Conservation (phyloP, 192 early-diverging fungal species). For the Linnemannia elongata region DNA sequence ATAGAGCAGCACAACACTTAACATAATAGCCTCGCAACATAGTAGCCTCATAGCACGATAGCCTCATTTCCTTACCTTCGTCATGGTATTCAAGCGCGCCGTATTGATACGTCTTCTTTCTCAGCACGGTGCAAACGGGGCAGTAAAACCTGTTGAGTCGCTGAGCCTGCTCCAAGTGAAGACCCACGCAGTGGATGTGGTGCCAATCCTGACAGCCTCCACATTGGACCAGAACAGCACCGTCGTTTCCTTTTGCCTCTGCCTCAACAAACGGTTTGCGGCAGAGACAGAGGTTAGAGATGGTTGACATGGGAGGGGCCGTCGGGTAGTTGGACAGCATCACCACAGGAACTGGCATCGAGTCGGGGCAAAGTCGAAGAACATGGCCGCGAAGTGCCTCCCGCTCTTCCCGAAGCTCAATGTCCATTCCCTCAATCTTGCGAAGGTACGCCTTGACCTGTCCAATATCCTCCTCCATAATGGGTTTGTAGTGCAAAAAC, state of each 20-base stretch:
- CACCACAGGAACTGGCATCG: conserved; percentile 21
- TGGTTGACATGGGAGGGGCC: conserved; percentile 24
- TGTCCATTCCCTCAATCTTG: conserved; percentile 58
- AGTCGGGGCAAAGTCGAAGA: conserved; percentile 30
- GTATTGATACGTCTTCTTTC: conserved; percentile 29
- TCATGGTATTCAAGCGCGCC: conserved; percentile 16
- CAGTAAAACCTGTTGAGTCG: conserved; percentile 66
- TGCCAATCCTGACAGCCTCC: conserved; percentile 77
- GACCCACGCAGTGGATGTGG: conserved; percentile 70
- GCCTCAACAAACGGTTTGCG: neutral
- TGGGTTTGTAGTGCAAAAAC: conserved; percentile 31
- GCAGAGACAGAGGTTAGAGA: conserved; percentile 26
- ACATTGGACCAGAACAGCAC: conserved; percentile 71
- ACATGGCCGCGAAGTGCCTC: conserved; percentile 57
- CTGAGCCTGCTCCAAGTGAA: conserved; percentile 60
- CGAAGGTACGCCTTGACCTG: conserved; percentile 54
- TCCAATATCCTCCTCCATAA: conserved; percentile 42
- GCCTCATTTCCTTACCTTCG: conserved; percentile 24
- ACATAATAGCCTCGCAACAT: too few species aligned
- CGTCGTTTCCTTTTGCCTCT: conserved; percentile 16
- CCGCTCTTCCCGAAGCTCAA: conserved; percentile 56
- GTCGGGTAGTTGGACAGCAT: conserved; percentile 28
- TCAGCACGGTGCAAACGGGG: conserved; percentile 64
- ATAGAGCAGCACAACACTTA: too few species aligned
- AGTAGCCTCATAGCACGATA: too few species aligned